Evolutionary conservation across 805 yeast species (phyloP), one percentile per base, ranked within the genome.

Genomic region (Lachancea cidri): DNA sequence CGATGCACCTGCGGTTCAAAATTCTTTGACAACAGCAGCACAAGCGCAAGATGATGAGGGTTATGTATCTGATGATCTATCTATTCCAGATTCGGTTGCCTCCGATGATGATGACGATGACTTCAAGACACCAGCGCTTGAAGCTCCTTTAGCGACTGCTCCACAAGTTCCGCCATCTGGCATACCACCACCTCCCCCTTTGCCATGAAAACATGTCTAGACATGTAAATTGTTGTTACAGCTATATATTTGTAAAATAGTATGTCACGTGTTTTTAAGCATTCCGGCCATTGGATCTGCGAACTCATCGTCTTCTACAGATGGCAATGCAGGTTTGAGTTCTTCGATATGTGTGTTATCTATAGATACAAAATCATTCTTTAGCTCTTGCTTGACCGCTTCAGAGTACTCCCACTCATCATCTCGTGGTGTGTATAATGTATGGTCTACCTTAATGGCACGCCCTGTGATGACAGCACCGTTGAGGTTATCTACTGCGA

Each of bases 401-500:
- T 55, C 65, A 55, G 68, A 72, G 36, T 73, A 76, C 39, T 73
- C 77, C 14, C 52, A 57, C 47, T 78, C 79, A 6, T 71, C 76
- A 11, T 71, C 73, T 49, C 72, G 66, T 29, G 81, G 74, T 44
- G 70, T 74, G 55, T 73, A 84, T 44, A 74, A 70, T 3, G 80
- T 75, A 66, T 86, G 95, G 55, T 86, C 94, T 1, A 87, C 93
- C 42, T 75, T 66, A 2, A 81, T 49, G 7, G 46, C 39, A 25
- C 74, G 60, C 7, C 81, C 86, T 32, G 73, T 69, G 1, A 85
- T 46, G 19, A 55, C 64, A 1, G 70, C 59, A 1, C 96, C 95
- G 57, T 86, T 86, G 47, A 91, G 68, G 57, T 91, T 91, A 62
- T 91, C 98, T 3, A 91, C 81, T 0, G 97, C 96, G 19, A 91